Base-by-base conservation (phyloP, 305 asterid species). In the Striga hermonthica region DNA sequence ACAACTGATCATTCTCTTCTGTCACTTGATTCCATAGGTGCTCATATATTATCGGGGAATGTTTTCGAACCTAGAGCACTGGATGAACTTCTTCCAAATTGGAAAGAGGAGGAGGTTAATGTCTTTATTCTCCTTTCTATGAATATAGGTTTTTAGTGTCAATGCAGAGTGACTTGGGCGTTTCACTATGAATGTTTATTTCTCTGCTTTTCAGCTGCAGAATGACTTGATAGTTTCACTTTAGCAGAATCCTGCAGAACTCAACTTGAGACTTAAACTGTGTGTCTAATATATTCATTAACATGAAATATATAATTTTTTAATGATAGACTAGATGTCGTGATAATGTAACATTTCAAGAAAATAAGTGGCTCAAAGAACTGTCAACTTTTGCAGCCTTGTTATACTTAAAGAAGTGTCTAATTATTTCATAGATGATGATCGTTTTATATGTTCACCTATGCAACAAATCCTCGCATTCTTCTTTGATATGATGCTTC, bases 1-100 rank as follows among this genome's bases (percentile, higher is more conserved):
- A 13, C 60, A 54, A 39, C 49, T 44, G 11, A 44, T 71, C 14
- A 3, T 57, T 37, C n/a, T 22, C 56, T 44, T 61, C 55, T 34
- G 13, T 62, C 48, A 5, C 65, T 78, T 73, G 69, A 53, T 64
- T 60, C 44, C 53, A n/a, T 72, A 92, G 98, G 99, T 76, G 95
- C 94, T 79, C 99, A 94, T 84, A 80, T 94, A 68, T 59, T 94
- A 76, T 94, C 99, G 1, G 99, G 99, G 38, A 94, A 94, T 73
- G 96, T 94, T 74, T 94, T 90, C 65, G 97, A 94, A 82, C 90
- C 96, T 34, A 89, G 96, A 60, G 95, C 96, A 16, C 74, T 94
- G 82, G 84, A 94, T 76, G 97, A 94, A 80, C 99, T 94, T 80
- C 73, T 94, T 55, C 99, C 99, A 4, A 81, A 69, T 6, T 94